phyloP scores from a whole-genome alignment of 1,284 basidiomycete genomes.

The Sphaerobolus stellatus region DNA sequence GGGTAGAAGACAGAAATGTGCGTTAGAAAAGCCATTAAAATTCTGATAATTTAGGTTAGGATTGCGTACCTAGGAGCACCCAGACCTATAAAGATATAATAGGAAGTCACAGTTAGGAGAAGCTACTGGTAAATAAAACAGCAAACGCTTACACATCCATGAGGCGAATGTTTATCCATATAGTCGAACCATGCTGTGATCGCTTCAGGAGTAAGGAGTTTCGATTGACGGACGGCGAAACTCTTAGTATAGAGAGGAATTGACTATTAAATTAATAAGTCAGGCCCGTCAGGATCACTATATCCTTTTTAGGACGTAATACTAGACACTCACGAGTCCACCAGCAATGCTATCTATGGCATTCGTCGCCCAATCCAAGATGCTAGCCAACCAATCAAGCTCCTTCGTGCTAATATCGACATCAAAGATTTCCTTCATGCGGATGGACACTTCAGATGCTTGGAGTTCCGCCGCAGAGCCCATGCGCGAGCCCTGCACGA shows the following conservation, averaged over 20 bases:
- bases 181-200: slow-evolving; percentile 12
- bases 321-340: slow-evolving; percentile 4
- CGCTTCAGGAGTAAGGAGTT: slow-evolving; percentile 8
- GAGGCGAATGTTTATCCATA: slow-evolving; percentile 9
- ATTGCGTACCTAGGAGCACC: background rate
- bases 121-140: background rate
- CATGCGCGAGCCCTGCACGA: slow-evolving; percentile 3
- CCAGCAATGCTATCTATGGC: slow-evolving; percentile 6
- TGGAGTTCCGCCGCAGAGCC: background rate
- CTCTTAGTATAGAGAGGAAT: slow-evolving; percentile 13
- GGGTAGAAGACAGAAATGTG: background rate
- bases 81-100: background rate
- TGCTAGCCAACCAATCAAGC: slow-evolving; percentile 7
- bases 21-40: background rate
- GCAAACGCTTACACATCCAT: background rate
- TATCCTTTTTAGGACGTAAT: background rate
- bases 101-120: background rate
- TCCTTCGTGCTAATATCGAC: background rate
- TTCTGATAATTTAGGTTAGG: background rate
- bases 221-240: slow-evolving; percentile 1
- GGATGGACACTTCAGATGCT: background rate
- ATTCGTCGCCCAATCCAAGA: slow-evolving; percentile 10
- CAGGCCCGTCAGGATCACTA: background rate
- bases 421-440: background rate
- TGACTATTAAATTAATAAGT: slow-evolving; percentile 1